Evolutionary conservation across 2,329 filamentous ascomycete genomes (phyloP), one percentile per base, ranked within the genome.

Genomic region (Biscogniauxia sp.): DNA sequence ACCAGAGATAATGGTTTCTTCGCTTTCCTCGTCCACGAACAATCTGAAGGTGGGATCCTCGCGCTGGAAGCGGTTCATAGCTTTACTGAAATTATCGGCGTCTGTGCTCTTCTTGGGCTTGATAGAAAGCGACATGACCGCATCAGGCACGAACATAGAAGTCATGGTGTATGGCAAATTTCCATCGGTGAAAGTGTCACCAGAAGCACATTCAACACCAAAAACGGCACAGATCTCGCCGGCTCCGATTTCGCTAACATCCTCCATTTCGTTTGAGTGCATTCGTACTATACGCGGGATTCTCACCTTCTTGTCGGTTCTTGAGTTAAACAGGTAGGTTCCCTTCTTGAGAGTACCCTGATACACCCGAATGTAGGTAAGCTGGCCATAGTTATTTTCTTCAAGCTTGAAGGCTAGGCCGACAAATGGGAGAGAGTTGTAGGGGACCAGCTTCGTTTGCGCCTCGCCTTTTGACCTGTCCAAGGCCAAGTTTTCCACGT

Each of bases 241-340:
- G 57, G 95, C 94, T 56, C 93, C 92, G 65, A 99, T 90, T 76
- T 97, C 93, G 59, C 80, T 82, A 28, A 97, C 92, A 73, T 99
- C 95, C 77, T 99, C 95, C 94, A 99, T 97, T 74, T 99, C 95
- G 74, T 98, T 97, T 53, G 93, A 97, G 82, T 99, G 95, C 95
- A 99, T 99, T 64, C 95, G 92, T 64, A 99, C 95, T 71, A 99
- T 98, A 73, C 94, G 91, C 20, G 95, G 95, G 60, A 99, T 89
- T 78, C 96, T 93, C 74, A 99, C 90, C 82, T 94, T 97, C 84
- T 97, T 97, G 77, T 94, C 91, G 66, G 87, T 96, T 69, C 93
- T 88, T 8, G 93, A 93, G 78, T 98, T 99, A 85, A 89, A 97
- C 58, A 99, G 88, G 74, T 93, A 92, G 73, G 89, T 85, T 55